Evolutionary conservation across 1,284 basidiomycete species (phyloP).

Genomic region (Abortiporus biennis): DNA sequence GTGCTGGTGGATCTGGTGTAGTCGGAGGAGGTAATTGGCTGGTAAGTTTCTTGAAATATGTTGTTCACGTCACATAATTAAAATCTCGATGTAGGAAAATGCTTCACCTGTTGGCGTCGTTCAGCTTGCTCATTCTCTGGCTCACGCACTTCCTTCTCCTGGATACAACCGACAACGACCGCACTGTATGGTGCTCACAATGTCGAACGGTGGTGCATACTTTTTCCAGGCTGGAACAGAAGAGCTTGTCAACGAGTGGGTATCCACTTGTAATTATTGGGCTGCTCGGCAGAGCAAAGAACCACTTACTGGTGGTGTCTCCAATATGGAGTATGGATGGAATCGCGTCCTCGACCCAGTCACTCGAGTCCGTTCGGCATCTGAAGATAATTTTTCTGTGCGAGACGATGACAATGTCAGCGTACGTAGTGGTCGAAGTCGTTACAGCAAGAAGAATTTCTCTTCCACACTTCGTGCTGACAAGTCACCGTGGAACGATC

Average conservation of each 20-base stretch:
- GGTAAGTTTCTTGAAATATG: slow-evolving; percentile 38
- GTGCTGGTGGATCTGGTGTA: slow-evolving; percentile 47
- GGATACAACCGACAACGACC: slow-evolving; percentile 89
- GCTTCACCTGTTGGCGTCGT: slow-evolving; percentile 80
- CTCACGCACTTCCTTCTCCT: slow-evolving; percentile 83
- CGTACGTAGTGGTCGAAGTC: slow-evolving; percentile 64
- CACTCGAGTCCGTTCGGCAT: slow-evolving; percentile 46
- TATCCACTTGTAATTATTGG: slow-evolving; percentile 98
- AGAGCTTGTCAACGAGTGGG: slow-evolving; percentile 97
- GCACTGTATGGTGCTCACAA: slow-evolving; percentile 92
- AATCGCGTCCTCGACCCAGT: slow-evolving; percentile 62
- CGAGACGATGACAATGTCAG: slow-evolving; percentile 61
- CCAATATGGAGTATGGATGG: slow-evolving; percentile 99
- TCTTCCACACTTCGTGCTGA: slow-evolving; percentile 54
- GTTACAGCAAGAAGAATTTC: slow-evolving; percentile 61
- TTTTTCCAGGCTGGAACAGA: slow-evolving; percentile 99
- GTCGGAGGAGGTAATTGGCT: slow-evolving; percentile 98
- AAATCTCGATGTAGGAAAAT: slow-evolving; percentile 53
- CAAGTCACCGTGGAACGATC: slow-evolving; percentile 69
- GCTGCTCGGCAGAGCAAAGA: slow-evolving; percentile 91
- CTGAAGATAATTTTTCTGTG: slow-evolving; percentile 46
- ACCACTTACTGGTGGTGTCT: slow-evolving; percentile 90
- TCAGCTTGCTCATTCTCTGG: slow-evolving; percentile 81
- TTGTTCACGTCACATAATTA: no score
- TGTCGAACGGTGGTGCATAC: slow-evolving; percentile 84